Evolutionary conservation across 305 asterid genomes (phyloP).

Genomic region (Rubia balearica): DNA sequence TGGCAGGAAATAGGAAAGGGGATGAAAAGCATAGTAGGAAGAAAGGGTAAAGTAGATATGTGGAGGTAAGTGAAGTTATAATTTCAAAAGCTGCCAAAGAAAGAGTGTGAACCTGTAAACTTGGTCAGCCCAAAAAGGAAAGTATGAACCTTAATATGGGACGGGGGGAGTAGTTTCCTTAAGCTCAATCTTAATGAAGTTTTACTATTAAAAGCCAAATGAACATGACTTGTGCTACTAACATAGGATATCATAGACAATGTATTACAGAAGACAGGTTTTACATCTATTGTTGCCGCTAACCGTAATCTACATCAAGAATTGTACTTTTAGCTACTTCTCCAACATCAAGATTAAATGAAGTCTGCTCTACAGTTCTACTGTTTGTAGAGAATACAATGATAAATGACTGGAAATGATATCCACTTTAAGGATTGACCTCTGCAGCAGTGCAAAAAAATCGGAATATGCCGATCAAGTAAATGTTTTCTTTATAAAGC

Average conservation of each 20-base stretch:
- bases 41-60: too few relatives aligned
- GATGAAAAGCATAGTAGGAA: too few relatives aligned
- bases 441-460: too few relatives aligned
- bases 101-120: neutral
- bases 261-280: neutral
- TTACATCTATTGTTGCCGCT: neutral
- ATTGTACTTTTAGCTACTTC: neutral
- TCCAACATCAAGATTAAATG: neutral
- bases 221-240: too few relatives aligned
- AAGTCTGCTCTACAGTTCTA: neutral
- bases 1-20: neutral
- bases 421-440: too few relatives aligned
- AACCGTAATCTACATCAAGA: neutral
- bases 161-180: neutral
- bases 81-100: neutral
- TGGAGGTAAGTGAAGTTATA: neutral
- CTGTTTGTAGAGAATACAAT: neutral
- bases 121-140: too few relatives aligned
- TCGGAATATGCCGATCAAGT: neutral
- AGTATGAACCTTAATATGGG: neutral
- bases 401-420: neutral
- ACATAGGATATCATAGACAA: too few relatives aligned
- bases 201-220: too few relatives aligned
- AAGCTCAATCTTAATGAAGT: neutral
- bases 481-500: neutral